Conservation (phyloP, 495 filamentous ascomycete species). For the Penicillium angulare region DNA sequence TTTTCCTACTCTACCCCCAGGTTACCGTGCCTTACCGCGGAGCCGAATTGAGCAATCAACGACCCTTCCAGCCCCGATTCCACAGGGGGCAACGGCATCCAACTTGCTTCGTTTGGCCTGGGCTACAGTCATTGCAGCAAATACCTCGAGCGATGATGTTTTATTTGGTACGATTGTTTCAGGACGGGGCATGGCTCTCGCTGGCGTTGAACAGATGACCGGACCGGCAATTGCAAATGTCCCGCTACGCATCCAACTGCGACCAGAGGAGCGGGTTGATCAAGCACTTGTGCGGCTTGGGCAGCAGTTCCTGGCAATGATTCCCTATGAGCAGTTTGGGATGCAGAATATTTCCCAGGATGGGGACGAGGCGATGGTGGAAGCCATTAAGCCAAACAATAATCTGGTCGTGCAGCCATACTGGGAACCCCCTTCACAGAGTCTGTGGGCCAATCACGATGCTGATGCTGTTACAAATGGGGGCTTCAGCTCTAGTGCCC, state of each 20-base stretch:
- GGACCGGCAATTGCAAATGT: conserved; percentile 49
- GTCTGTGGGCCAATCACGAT: no score
- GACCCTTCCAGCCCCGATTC: neutral
- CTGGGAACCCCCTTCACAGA: no score
- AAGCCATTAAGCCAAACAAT: no score
- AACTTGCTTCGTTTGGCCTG: conserved; percentile 54
- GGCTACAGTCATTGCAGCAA: conserved; percentile 45
- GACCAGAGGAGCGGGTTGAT: no score
- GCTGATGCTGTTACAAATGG: no score
- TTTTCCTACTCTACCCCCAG: neutral
- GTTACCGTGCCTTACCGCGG: neutral
- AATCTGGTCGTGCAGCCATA: no score
- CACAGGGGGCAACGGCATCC: conserved; percentile 43
- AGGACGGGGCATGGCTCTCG: conserved; percentile 32
- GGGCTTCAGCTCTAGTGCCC: no score
- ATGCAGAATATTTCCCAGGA: no score
- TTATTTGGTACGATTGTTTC: conserved; percentile 51
- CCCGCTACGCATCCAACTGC: conserved; percentile 24
- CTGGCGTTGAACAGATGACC: conserved; percentile 28
- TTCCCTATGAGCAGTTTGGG: no score
- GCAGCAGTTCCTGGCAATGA: no score
- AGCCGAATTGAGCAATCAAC: neutral
- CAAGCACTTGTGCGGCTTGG: no score
- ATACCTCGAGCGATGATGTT: conserved; percentile 42
- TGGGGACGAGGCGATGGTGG: no score